These are phyloP conservation scores for Chenopodium berlandieri DNA, from an alignment of 148 eudicot species.

Conservation along the genomic window DNA sequence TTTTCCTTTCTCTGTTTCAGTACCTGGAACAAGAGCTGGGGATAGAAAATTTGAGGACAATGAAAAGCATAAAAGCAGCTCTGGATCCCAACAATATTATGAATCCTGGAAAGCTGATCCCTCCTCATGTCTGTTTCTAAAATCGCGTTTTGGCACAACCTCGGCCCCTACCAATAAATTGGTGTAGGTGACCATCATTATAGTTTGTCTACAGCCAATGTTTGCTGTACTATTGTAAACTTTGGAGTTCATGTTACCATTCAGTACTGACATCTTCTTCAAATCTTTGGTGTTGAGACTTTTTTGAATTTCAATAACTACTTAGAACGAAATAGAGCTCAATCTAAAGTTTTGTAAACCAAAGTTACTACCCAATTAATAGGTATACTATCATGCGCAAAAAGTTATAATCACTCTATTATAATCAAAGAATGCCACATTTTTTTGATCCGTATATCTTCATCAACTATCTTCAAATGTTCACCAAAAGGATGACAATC, in stretches of 20 bases:
- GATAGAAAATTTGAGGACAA: constrained; percentile 75
- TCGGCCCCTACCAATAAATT: background rate
- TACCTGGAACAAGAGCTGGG: constrained; percentile 93
- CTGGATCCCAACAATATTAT: constrained; percentile 85
- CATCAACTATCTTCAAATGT: background rate
- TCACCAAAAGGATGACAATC: background rate
- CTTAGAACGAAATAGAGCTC: no score
- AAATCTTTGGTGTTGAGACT: background rate
- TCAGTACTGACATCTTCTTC: background rate
- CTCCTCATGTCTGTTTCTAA: constrained; percentile 89
- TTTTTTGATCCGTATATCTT: no score
- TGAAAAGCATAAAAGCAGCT: constrained; percentile 84
- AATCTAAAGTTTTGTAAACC: no score
- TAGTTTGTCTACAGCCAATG: background rate
- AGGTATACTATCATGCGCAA: no score
- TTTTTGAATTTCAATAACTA: no score
- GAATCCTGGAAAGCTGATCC: constrained; percentile 97
- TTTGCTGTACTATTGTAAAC: background rate
- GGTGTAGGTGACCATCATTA: background rate
- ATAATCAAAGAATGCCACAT: no score
- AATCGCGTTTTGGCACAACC: background rate
- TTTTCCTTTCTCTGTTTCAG: constrained; percentile 34
- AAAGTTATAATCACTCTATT: no score
- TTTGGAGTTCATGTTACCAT: no score
- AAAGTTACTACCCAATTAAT: no score